These are phyloP conservation scores for Collariella sp. DNA, from an alignment of 495 filamentous ascomycete species.

Conservation along the genomic window DNA sequence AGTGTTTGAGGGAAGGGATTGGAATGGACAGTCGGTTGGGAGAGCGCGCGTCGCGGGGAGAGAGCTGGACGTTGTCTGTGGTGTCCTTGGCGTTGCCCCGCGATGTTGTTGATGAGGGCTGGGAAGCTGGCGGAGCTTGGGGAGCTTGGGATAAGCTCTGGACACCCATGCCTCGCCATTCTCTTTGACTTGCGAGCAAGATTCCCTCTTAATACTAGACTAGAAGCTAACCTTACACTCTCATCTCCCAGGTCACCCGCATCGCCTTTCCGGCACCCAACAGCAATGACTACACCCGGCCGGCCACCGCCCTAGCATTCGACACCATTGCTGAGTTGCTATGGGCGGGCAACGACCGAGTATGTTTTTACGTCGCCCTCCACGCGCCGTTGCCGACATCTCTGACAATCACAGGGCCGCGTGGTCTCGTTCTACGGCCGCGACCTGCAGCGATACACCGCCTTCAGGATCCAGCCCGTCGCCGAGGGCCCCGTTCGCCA, in stretches of 20 bases:
- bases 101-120: neutral
- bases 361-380: conserved; percentile 34
- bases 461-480: conserved; percentile 59
- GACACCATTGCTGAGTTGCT: conserved; percentile 80
- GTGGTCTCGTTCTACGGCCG: conserved; percentile 76
- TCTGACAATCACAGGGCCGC: conserved; percentile 52
- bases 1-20: neutral
- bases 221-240: neutral
- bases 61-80: neutral
- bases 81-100: neutral
- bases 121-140: neutral
- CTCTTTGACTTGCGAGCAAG: neutral
- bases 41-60: neutral
- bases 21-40: neutral
- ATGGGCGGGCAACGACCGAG: conserved; percentile 86
- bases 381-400: neutral
- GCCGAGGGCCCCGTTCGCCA: conserved; percentile 67
- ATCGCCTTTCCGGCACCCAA: conserved; percentile 60
- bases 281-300: conserved; percentile 52
- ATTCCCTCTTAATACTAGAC: neutral
- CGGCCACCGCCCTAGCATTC: conserved; percentile 68
- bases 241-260: conserved; percentile 52
- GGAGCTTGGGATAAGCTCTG: no score
- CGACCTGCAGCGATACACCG: conserved; percentile 63
- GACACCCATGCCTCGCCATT: neutral